A percentile compares a stretch with the other conserved stretches of the same genome.
phyloP scores from a whole-genome alignment of 2,329 filamentous ascomycete species.

The Claviceps fusiformis region DNA sequence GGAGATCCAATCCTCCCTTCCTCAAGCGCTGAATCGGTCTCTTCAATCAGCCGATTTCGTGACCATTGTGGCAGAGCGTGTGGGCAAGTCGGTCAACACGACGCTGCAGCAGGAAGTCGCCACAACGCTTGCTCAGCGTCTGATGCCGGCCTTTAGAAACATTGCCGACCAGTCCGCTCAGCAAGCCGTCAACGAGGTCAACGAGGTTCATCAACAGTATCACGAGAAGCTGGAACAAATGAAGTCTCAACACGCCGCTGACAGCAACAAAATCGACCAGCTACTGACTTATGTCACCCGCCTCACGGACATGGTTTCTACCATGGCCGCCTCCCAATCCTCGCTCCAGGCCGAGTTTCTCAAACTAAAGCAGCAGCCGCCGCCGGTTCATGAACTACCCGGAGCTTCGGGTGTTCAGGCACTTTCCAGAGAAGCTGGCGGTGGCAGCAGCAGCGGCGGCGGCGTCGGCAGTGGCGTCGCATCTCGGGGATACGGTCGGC shows the following conservation, averaged over 20 bases:
- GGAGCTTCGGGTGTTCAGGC: conserved; percentile 13
- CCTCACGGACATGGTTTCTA: conserved; percentile 54
- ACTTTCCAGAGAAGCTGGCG: background rate
- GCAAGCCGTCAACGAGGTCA: conserved; percentile 50
- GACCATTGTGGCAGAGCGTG: conserved; percentile 53
- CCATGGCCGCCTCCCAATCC: conserved; percentile 54
- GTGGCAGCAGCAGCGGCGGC: background rate
- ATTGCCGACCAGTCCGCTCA: conserved; percentile 54
- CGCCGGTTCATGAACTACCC: conserved; percentile 29
- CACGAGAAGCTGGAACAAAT: conserved; percentile 36
- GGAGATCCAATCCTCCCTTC: conserved; percentile 60
- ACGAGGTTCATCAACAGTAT: conserved; percentile 53
- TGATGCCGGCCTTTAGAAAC: conserved; percentile 53
- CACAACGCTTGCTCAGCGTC: conserved; percentile 43
- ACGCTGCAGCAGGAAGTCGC: conserved; percentile 59
- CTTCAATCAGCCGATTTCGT: conserved; percentile 63
- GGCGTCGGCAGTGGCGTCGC: background rate
- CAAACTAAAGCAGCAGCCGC: conserved; percentile 40
- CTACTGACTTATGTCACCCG: conserved; percentile 53
- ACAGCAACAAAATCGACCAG: conserved; percentile 56
- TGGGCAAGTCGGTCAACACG: conserved; percentile 51
- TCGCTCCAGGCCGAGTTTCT: conserved; percentile 54
- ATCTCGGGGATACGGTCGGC: conserved; percentile 1
- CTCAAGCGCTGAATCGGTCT: conserved; percentile 38
- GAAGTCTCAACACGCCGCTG: conserved; percentile 34